Percentiles rank a stretch among this genome's conserved stretches.
phyloP scores from a whole-genome alignment of 495 filamentous ascomycete species.

The Aspergillus steynii region DNA sequence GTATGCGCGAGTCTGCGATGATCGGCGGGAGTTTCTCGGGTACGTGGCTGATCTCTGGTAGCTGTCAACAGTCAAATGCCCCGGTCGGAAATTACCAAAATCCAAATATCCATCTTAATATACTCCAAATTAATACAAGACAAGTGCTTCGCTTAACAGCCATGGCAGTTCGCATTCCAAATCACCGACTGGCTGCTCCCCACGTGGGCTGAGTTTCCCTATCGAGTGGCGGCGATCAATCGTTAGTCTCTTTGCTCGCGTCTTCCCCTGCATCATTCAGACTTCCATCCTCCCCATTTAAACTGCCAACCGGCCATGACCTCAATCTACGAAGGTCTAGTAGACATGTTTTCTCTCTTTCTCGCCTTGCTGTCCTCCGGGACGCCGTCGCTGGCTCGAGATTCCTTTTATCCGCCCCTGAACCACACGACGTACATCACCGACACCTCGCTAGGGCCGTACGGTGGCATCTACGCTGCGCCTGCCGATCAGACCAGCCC shows the following conservation, averaged over 20 bases:
- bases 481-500: slow-evolving; percentile 28
- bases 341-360: slow-evolving; percentile 11
- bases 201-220: too few relatives aligned
- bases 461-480: slow-evolving; percentile 43
- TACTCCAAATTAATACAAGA: too few relatives aligned
- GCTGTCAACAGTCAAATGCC: too few relatives aligned
- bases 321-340: slow-evolving; percentile 10
- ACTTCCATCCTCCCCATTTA: not conserved
- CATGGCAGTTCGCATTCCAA: too few relatives aligned
- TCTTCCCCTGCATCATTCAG: not conserved
- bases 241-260: not conserved
- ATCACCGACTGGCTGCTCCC: too few relatives aligned
- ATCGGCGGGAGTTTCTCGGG: slow-evolving; percentile 11
- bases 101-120: too few relatives aligned
- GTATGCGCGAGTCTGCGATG: slow-evolving; percentile 24
- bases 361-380: slow-evolving; percentile 2
- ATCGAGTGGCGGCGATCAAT: not conserved
- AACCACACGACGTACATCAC: slow-evolving; percentile 42
- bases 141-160: too few relatives aligned
- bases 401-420: slow-evolving; percentile 43
- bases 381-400: slow-evolving; percentile 16
- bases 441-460: slow-evolving; percentile 39
- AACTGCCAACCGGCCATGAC: not conserved
- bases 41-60: slow-evolving; percentile 3
- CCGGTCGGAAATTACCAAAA: too few relatives aligned